phyloP scores from a whole-genome alignment of 2,329 filamentous ascomycete species.

The Hymenoscyphus fraxineus region DNA sequence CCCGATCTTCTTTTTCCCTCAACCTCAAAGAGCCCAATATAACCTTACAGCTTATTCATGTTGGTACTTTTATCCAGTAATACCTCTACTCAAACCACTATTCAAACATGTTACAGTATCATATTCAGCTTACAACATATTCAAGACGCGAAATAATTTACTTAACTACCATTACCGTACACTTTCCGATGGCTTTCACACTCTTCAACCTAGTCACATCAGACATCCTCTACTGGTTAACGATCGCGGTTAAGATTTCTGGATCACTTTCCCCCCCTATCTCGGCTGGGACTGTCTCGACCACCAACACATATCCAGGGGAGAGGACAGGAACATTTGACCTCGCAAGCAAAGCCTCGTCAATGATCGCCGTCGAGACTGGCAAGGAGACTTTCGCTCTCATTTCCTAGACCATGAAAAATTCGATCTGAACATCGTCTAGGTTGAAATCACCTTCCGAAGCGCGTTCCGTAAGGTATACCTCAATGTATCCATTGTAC shows the following conservation, averaged over 20 bases:
- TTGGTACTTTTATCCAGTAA: neutral
- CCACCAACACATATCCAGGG: neutral
- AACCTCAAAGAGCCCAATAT: neutral
- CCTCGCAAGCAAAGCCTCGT: neutral
- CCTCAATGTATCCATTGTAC: neutral
- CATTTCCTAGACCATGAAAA: neutral
- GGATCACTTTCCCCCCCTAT: too few relatives aligned
- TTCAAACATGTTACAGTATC: neutral
- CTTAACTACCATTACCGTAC: neutral
- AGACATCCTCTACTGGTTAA: too few relatives aligned
- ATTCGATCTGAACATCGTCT: neutral
- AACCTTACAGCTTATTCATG: too few relatives aligned
- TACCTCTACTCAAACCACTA: neutral
- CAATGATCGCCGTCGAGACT: neutral
- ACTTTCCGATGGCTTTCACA: neutral
- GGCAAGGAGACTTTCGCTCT: neutral
- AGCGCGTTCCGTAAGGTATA: neutral
- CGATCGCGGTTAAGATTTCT: too few relatives aligned
- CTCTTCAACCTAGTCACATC: neutral
- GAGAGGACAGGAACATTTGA: neutral
- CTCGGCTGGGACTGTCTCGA: neutral
- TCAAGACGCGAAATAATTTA: neutral
- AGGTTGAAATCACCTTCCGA: neutral
- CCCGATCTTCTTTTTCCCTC: neutral
- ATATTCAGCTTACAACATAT: neutral